Base-by-base conservation (phyloP, 805 yeast genomes). In the Saccharomycopsis lassenensis region DNA sequence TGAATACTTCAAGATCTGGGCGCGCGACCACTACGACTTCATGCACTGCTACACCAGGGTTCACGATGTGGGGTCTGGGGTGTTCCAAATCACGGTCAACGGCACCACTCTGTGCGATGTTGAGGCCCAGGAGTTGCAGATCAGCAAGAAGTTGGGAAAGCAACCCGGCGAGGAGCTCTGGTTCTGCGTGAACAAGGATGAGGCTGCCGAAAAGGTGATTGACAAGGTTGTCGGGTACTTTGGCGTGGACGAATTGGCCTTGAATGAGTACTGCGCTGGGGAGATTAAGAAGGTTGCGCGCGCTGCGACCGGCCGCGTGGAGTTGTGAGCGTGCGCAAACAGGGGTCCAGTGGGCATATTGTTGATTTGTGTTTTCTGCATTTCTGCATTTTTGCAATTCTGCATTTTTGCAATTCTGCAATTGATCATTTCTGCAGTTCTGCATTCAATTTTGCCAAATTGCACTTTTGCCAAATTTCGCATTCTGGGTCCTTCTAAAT, bases 21-120 rank as follows among this genome's bases (percentile, higher is more conserved):
- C 44, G 7, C 24, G 18, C 5, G 28, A 35, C 8, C 40, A 43
- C 23, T 43, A 43, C 19, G 46, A 43, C 24, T 28, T 37, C 17
- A 39, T 43, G 42, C 46, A 43, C 28, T 43, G 46, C 24, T 40
- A 40, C 19, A 43, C 46, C 24, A 27, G 41, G 29, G 39, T 40
- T 12, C 29, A 31, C 22, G 28, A 25, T 16, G 16, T 32, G 12
- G 27, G 19, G 5, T 20, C 18, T 6, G 22, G 24, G 12, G 38
- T 43, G 10, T 32, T 31, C 27, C 34, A 32, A 33, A 32, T 43
- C n/a, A 37, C 41, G 3, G 34, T 42, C 4, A 39, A 36, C 16
- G 46, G 46, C 4, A 43, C 44, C 11, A 29, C 31, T 3, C 35
- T 42, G 8, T 43, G 46, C 26, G 46, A 43, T 23, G 10, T 28